Percentiles rank a stretch among this genome's conserved stretches.
phyloP scores from a whole-genome alignment of 805 yeast genomes.

The Wickerhamomyces ciferrii region DNA sequence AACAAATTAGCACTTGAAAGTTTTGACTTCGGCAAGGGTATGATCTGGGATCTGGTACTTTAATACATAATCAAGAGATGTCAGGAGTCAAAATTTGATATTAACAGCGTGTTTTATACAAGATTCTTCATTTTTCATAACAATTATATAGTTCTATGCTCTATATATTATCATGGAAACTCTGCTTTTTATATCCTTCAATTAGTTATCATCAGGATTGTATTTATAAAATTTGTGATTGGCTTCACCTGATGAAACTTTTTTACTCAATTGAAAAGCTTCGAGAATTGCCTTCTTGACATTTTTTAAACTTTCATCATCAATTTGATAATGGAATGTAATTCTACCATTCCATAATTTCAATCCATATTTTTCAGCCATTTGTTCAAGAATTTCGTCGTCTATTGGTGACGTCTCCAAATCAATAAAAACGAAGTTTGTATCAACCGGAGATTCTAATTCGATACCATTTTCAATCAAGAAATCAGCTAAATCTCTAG shows the following conservation, averaged over 20 bases:
- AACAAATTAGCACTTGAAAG: too few relatives aligned
- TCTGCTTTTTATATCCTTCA: too few relatives aligned
- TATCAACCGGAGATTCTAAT: constrained; percentile 67
- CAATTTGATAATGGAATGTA: constrained; percentile 43
- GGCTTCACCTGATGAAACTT: background rate
- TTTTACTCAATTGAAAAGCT: constrained; percentile 42
- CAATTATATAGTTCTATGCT: too few relatives aligned
- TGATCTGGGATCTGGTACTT: too few relatives aligned
- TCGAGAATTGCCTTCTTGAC: constrained; percentile 21
- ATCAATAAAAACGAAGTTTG: constrained; percentile 81
- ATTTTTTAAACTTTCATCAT: constrained; percentile 15
- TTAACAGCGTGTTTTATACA: too few relatives aligned
- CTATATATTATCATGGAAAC: too few relatives aligned
- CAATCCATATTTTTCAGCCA: constrained; percentile 53
- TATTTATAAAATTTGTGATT: too few relatives aligned
- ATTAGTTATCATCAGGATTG: too few relatives aligned
- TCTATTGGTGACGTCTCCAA: constrained; percentile 41
- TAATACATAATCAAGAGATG: too few relatives aligned
- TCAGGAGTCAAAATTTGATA: too few relatives aligned
- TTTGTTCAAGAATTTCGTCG: constrained; percentile 44
- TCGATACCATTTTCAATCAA: constrained; percentile 47
- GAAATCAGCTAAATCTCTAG: constrained; percentile 45
- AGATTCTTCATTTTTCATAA: too few relatives aligned
- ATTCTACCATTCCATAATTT: constrained; percentile 47
- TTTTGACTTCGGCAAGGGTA: too few relatives aligned